These are phyloP conservation scores for Marchantia polymorpha DNA, from an alignment of 225 moss, liverwort and hornwort genomes.

Conservation along the genomic window DNA sequence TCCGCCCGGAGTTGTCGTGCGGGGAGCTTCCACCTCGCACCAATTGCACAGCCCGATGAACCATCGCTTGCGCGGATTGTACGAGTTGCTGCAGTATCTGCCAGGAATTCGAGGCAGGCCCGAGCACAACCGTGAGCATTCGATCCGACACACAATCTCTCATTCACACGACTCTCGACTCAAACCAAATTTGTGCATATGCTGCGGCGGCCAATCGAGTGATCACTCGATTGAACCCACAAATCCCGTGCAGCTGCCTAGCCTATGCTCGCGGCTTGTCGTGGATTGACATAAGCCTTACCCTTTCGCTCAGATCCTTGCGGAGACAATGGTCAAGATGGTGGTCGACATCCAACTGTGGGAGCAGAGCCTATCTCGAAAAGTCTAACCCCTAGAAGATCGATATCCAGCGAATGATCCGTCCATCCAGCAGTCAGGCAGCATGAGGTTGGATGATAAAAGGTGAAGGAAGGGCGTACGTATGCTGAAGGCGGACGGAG, in stretches of 20 bases:
- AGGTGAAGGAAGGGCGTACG: conserved; percentile 18
- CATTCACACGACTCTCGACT: too few species aligned
- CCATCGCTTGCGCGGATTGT: conserved; percentile 34
- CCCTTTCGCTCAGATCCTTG: not conserved
- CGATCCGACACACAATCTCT: too few species aligned
- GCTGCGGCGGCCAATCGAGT: not conserved
- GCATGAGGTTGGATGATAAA: not conserved
- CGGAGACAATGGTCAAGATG: not conserved
- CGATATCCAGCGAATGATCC: not conserved
- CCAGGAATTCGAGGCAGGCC: not conserved
- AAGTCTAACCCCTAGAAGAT: not conserved
- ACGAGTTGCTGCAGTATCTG: conserved; percentile 39
- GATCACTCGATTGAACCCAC: not conserved
- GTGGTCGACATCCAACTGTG: not conserved
- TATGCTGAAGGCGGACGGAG: conserved; percentile 30
- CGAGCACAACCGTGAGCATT: too few species aligned
- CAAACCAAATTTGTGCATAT: not conserved
- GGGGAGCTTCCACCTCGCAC: conserved; percentile 28
- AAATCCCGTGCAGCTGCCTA: not conserved
- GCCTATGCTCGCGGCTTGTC: not conserved
- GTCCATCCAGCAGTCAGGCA: not conserved
- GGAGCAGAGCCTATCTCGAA: not conserved
- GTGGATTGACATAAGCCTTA: not conserved
- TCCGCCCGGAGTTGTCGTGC: not conserved
- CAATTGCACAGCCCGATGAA: conserved; percentile 30